Percentiles rank a stretch among this genome's conserved stretches.
These are phyloP conservation scores for Sporobolomyces roseus DNA, from an alignment of 768 basidiomycete species.

Conservation along the genomic window DNA sequence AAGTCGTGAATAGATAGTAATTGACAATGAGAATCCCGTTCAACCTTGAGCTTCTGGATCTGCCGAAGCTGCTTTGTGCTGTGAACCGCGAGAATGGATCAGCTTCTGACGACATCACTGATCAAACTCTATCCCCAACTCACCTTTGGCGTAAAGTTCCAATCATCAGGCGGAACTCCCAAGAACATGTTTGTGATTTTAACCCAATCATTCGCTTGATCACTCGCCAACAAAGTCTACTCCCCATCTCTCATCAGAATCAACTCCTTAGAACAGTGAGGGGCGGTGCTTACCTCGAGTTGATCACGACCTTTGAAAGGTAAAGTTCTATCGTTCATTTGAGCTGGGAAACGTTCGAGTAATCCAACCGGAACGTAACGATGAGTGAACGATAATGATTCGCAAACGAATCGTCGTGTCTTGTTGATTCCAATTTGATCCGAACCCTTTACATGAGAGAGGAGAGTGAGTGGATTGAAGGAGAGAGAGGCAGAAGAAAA, in stretches of 20 bases:
- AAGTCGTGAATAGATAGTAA: not conserved
- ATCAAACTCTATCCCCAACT: not conserved
- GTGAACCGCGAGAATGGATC: not conserved
- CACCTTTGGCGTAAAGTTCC: constrained; percentile 32
- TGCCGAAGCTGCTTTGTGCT: constrained; percentile 19
- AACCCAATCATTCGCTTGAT: constrained; percentile 79
- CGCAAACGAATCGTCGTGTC: constrained; percentile 87
- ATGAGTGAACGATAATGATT: constrained; percentile 91
- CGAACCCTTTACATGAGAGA: constrained; percentile 41
- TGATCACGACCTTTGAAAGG: constrained; percentile 82
- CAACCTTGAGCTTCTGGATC: constrained; percentile 21
- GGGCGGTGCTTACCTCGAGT: constrained; percentile 59
- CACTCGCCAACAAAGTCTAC: constrained; percentile 78
- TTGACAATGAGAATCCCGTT: not conserved
- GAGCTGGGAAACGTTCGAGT: constrained; percentile 70
- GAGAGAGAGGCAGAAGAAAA: too few species aligned
- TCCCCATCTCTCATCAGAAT: not conserved
- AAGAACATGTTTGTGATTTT: constrained; percentile 60
- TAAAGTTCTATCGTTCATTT: constrained; percentile 86
- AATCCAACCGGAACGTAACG: constrained; percentile 93
- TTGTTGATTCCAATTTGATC: constrained; percentile 70
- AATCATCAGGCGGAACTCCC: constrained; percentile 31
- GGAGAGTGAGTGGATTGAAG: too few species aligned
- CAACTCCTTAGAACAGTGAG: too few species aligned
- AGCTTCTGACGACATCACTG: not conserved